Conservation (phyloP, 164 flowering plant species). For the Stephania japonica region DNA sequence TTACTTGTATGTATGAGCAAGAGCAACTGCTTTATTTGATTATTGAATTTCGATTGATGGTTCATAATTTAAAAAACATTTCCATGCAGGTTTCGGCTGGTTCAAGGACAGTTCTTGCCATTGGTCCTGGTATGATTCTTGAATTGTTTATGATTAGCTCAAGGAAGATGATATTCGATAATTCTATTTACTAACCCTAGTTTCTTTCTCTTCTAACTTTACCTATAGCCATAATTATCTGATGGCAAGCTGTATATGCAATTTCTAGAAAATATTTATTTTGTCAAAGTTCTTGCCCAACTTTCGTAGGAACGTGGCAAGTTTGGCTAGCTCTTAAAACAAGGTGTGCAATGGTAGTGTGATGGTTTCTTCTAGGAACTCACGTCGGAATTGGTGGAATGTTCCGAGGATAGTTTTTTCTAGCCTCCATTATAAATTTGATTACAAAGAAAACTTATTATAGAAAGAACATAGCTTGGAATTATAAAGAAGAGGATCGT, state of each 20-base stretch:
- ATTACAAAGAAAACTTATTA: no score
- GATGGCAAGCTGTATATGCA: neutral
- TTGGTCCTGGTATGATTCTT: slow-evolving; percentile 75
- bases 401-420: no score
- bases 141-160: neutral
- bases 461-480: no score
- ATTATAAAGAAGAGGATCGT: no score
- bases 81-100: slow-evolving; percentile 62
- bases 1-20: no score
- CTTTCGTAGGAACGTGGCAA: neutral
- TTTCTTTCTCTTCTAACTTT: neutral
- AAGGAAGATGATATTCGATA: neutral
- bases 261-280: neutral
- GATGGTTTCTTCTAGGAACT: neutral
- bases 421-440: no score
- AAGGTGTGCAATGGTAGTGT: neutral
- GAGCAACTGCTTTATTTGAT: no score
- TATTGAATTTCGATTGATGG: neutral
- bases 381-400: no score
- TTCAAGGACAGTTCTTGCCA: slow-evolving; percentile 86
- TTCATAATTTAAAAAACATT: neutral
- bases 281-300: neutral
- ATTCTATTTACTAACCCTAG: neutral
- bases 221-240: neutral
- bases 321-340: neutral